Evolutionary conservation across 2,329 filamentous ascomycete species (phyloP).

Genomic region (Colletotrichum zoysiae): DNA sequence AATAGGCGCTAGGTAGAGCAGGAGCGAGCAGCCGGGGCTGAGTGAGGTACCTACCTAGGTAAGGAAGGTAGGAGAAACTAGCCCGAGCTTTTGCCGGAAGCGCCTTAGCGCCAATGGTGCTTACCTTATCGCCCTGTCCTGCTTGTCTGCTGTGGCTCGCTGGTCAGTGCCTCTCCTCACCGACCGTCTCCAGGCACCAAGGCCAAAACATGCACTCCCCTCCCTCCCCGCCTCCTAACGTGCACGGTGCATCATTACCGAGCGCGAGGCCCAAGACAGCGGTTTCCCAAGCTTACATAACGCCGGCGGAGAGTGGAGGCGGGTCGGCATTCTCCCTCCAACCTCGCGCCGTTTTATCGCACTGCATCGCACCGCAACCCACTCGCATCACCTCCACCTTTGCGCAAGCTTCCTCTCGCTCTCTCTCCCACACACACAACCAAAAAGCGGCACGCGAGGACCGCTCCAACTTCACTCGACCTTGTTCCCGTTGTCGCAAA

Average conservation of each 20-base stretch:
- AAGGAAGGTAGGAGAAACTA: background rate
- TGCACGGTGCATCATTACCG: constrained; percentile 8
- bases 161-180: background rate
- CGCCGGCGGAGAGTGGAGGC: constrained; percentile 19
- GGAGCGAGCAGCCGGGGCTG: constrained; percentile 13
- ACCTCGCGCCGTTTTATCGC: constrained; percentile 42
- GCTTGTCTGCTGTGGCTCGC: background rate
- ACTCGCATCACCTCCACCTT: constrained; percentile 41
- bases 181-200: background rate
- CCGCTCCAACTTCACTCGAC: constrained; percentile 4
- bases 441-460: constrained; percentile 38
- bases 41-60: too few relatives aligned
- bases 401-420: constrained; percentile 40
- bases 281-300: constrained; percentile 35
- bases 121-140: constrained; percentile 7
- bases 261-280: constrained; percentile 21
- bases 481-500: constrained; percentile 26
- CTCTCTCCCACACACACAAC: constrained; percentile 22
- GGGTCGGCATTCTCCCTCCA: constrained; percentile 40
- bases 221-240: background rate
- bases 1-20: background rate
- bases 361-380: constrained; percentile 33
- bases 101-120: background rate
- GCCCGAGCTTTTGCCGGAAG: constrained; percentile 34
- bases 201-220: constrained; percentile 6